Evolutionary conservation across 108 stramenopile species (phyloP).

Genomic region (Seminavis robusta): DNA sequence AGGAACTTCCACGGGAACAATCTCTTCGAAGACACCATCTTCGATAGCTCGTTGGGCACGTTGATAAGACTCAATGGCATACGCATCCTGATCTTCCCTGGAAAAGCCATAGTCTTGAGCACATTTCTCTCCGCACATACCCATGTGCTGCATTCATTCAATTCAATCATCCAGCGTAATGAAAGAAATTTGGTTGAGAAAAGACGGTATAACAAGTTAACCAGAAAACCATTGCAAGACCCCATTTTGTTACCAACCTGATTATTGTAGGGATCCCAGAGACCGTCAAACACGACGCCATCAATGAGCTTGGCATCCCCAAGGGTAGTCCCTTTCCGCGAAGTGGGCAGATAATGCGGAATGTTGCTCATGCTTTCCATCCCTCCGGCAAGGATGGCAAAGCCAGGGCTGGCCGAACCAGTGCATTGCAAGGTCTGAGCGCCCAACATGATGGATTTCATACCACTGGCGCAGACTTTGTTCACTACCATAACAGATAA

Average conservation of each 20-base stretch:
- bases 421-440: slow-evolving; percentile 63
- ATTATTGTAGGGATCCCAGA: slow-evolving; percentile 95
- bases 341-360: slow-evolving; percentile 87
- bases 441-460: slow-evolving; percentile 89
- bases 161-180: too few species aligned
- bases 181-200: too few species aligned
- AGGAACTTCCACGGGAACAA: slow-evolving; percentile 66
- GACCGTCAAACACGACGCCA: slow-evolving; percentile 89
- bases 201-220: too few species aligned
- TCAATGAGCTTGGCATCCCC: slow-evolving; percentile 74
- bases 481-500: too few species aligned
- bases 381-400: slow-evolving; percentile 88
- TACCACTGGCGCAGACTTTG: slow-evolving; percentile 97
- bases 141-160: too few species aligned
- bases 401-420: slow-evolving; percentile 7
- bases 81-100: slow-evolving; percentile 94
- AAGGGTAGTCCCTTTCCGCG: slow-evolving; percentile 63
- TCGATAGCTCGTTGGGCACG: slow-evolving; percentile 70
- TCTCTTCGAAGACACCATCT: slow-evolving; percentile 77
- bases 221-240: too few species aligned
- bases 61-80: slow-evolving; percentile 81
- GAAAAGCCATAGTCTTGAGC: slow-evolving; percentile 68
- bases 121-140: slow-evolving; percentile 93
- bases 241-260: too few species aligned
- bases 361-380: slow-evolving; percentile 97